phyloP scores from a whole-genome alignment of 768 basidiomycete species.

The Leccinum fibrillosum region DNA sequence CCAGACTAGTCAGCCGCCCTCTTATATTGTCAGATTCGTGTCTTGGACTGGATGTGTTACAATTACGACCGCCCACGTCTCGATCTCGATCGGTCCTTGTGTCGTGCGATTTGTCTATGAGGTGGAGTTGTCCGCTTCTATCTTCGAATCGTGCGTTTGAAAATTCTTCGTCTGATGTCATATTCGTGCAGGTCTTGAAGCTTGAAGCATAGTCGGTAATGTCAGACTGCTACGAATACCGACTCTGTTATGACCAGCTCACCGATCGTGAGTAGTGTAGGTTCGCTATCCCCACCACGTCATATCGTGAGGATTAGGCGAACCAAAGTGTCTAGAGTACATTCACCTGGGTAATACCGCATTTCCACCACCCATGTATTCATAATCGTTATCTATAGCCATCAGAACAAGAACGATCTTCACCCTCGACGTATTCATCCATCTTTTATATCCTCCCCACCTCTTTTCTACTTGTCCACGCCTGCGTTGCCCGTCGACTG shows the following conservation, averaged over 20 bases:
- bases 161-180: not conserved
- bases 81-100: not conserved
- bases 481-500: not conserved
- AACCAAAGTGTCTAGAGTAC: no score
- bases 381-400: not conserved
- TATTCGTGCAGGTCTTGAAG: not conserved
- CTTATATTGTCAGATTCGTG: not conserved
- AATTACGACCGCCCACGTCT: slow-evolving; percentile 1
- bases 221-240: not conserved
- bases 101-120: not conserved
- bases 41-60: slow-evolving; percentile 10
- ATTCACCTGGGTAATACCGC: no score
- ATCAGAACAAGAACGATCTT: not conserved
- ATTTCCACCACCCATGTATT: no score
- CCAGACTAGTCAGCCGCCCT: not conserved
- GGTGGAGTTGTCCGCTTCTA: not conserved
- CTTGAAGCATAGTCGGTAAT: not conserved
- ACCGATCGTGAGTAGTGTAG: not conserved
- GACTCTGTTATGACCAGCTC: not conserved
- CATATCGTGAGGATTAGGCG: no score
- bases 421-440: not conserved
- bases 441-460: not conserved
- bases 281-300: not conserved
- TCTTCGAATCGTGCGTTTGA: not conserved
- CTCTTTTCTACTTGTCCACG: not conserved